These are phyloP conservation scores for Xanthoconium separans DNA, from an alignment of 1,284 basidiomycete genomes.

Conservation along the genomic window DNA sequence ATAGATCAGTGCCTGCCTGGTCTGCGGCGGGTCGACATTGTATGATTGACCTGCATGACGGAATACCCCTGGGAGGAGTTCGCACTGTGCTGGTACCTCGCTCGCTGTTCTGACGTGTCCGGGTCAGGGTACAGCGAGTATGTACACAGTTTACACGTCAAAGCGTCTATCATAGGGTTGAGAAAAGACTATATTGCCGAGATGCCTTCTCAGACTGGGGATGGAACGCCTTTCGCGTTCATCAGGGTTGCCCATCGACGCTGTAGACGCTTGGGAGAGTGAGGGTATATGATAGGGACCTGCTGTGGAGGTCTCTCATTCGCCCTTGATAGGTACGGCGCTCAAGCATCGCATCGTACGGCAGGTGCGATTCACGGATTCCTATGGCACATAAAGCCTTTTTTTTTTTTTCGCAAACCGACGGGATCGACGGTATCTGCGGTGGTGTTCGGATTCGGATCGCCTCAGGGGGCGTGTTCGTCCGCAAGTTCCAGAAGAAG, in stretches of 20 bases:
- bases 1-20: conserved; percentile 10
- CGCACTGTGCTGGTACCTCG: conserved; percentile 1
- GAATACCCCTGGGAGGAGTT: neutral
- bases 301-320: neutral
- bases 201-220: neutral
- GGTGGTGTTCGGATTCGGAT: neutral
- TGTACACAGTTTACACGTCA: too few species aligned
- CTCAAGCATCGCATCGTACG: neutral
- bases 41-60: neutral
- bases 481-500: neutral
- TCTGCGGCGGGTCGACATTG: neutral
- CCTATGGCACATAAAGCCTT: neutral
- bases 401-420: too few species aligned
- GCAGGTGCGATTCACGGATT: neutral
- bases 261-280: neutral
- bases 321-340: neutral
- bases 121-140: neutral
- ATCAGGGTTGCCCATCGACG: neutral
- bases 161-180: neutral
- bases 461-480: neutral
- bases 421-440: neutral
- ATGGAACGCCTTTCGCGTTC: neutral
- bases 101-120: neutral
- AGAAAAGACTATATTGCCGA: neutral
- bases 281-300: neutral